phyloP scores from a whole-genome alignment of 345 rosid species.

The Arabidopsis arenosa region DNA sequence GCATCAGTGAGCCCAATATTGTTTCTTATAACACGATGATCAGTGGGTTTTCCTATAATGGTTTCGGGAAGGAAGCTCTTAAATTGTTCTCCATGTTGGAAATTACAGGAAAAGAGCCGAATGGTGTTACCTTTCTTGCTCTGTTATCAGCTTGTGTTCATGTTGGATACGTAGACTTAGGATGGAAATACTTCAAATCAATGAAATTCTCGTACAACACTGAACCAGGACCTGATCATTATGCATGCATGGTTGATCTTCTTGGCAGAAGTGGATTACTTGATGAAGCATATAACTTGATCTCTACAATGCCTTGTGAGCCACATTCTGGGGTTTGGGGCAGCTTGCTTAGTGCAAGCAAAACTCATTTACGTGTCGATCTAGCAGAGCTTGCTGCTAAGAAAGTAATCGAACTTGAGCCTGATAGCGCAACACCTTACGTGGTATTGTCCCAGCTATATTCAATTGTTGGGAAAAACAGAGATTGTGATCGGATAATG shows the following conservation, averaged over 20 bases:
- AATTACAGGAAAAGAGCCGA: slow-evolving; percentile 59
- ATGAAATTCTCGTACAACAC: slow-evolving; percentile 58
- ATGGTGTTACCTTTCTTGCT: slow-evolving; percentile 69
- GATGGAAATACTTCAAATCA: slow-evolving; percentile 61
- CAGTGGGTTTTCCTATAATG: slow-evolving; percentile 73
- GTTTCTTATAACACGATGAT: slow-evolving; percentile 81
- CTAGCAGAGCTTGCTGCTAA: slow-evolving; percentile 72
- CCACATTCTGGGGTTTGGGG: slow-evolving; percentile 88
- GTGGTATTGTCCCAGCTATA: slow-evolving; percentile 72
- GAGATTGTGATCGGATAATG: slow-evolving; percentile 55
- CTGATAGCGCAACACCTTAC: slow-evolving; percentile 71
- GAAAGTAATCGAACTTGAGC: slow-evolving; percentile 64
- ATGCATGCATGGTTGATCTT: slow-evolving; percentile 82
- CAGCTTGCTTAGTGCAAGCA: slow-evolving; percentile 75
- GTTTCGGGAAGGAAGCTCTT: slow-evolving; percentile 63
- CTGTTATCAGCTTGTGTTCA: slow-evolving; percentile 77
- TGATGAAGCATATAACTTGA: slow-evolving; percentile 62
- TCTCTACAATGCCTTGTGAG: slow-evolving; percentile 60
- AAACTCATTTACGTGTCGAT: slow-evolving; percentile 56
- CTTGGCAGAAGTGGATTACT: slow-evolving; percentile 76
- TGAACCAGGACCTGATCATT: slow-evolving; percentile 76
- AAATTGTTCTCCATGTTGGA: slow-evolving; percentile 56
- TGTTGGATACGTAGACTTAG: slow-evolving; percentile 69
- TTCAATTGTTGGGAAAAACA: slow-evolving; percentile 49
- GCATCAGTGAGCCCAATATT: slow-evolving; percentile 56